Conservation (phyloP, 129 eudicot species). For the Tagetes patula region DNA sequence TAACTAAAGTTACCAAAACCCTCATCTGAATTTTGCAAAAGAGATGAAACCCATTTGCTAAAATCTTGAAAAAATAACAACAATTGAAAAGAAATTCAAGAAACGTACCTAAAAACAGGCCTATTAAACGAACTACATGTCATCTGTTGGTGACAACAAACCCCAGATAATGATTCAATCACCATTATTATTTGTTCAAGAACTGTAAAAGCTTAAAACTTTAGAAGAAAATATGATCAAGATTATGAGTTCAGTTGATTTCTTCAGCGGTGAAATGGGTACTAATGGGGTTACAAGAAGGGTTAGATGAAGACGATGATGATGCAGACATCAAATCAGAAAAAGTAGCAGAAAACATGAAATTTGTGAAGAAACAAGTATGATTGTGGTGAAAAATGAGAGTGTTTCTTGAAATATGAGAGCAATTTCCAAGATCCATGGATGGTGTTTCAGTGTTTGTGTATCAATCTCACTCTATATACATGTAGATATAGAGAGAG, state of each 20-base stretch:
- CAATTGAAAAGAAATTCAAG: not conserved
- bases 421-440: constrained; percentile 43
- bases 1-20: not conserved
- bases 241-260: constrained; percentile 20
- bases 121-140: constrained; percentile 9
- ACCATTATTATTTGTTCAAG: constrained; percentile 38
- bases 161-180: constrained; percentile 34
- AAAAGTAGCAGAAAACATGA: constrained; percentile 30
- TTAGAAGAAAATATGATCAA: constrained; percentile 11
- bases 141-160: constrained; percentile 28
- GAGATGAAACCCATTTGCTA: constrained; percentile 22
- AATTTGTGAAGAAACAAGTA: constrained; percentile 23
- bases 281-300: constrained; percentile 36
- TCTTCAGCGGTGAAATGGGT: constrained; percentile 30
- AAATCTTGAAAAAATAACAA: constrained; percentile 18
- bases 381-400: constrained; percentile 37
- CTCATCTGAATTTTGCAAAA: constrained; percentile 19
- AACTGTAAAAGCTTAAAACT: constrained; percentile 11
- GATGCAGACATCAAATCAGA: constrained; percentile 39
- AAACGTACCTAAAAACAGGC: constrained; percentile 28
- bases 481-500: constrained; percentile 29
- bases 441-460: constrained; percentile 20
- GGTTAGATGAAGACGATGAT: constrained; percentile 40
- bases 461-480: constrained; percentile 39
- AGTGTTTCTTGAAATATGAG: constrained; percentile 27